phyloP scores from a whole-genome alignment of 306 rosid genomes.

The Spatholobus suberectus region DNA sequence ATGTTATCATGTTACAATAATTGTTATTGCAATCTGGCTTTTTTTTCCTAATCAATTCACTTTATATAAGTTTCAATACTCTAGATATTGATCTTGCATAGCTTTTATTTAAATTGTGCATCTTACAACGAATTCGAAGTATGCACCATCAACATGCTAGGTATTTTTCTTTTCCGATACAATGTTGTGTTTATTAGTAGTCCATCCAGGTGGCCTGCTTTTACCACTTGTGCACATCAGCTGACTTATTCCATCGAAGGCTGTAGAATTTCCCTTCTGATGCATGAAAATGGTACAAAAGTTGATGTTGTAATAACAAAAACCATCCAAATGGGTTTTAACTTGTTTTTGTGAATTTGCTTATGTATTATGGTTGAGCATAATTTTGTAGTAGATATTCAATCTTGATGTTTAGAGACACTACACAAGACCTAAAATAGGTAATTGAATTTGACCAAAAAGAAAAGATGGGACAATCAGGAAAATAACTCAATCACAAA shows the following conservation, averaged over 20 bases:
- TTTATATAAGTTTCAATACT: background rate
- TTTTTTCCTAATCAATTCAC: background rate
- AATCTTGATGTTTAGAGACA: background rate
- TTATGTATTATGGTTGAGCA: background rate
- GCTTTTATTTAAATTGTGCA: background rate
- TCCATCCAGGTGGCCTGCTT: background rate
- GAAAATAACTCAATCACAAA: background rate
- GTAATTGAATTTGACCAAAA: conserved; percentile 1
- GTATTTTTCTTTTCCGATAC: background rate
- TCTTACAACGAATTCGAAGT: background rate
- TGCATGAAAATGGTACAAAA: background rate
- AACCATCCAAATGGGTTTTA: background rate
- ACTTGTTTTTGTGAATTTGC: background rate
- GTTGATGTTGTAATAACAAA: background rate
- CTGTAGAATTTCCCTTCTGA: background rate
- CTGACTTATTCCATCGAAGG: background rate
- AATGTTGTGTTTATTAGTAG: background rate
- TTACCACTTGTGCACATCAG: background rate
- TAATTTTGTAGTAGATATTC: background rate
- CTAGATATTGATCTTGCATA: background rate
- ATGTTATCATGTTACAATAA: conserved; percentile 20
- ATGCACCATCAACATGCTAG: background rate
- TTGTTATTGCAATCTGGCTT: background rate
- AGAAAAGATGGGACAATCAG: background rate
- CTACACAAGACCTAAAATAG: background rate